Evolutionary conservation across 1,284 basidiomycete genomes (phyloP), one percentile per base, ranked within the genome.

Genomic region (Ustilago cynodontis): DNA sequence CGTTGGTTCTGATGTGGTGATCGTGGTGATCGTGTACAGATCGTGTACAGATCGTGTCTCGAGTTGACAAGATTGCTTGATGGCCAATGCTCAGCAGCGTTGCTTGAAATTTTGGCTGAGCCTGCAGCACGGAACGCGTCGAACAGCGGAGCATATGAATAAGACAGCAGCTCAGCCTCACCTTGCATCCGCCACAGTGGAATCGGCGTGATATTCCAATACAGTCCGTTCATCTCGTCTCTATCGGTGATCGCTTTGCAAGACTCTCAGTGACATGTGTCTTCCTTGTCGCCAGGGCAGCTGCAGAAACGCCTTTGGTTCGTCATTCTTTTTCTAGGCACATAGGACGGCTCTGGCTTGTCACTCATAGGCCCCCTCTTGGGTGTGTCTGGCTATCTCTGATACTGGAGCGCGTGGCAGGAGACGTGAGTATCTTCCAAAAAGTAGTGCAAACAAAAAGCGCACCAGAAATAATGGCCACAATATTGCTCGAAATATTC

Each of bases 131-230:
- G 35, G 31, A 54, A 67, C 65, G 65, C 65, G 65, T 68, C 65
- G 59, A 51, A 41, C 55, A 14, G 45, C 14, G 35, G 35, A 37
- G 35, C 35, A 37, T 37, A 16, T 37, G 6, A 18, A 47, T 7
- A 22, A 47, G n/a, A 28, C 35, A 56, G 59, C 52, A 63, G 37
- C 45, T 35, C 31, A 47, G 56, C 45, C 63, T 65, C 63, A 65
- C 57, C 43, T 35, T 63, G 67, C 67, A 61, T 50, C 66, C 41
- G 56, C 50, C 37, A 39, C 54, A 10, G 22, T 33, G 43, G 49
- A 11, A 47, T 47, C 62, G 35, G 18, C 39, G 22, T 45, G 6
- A 11, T n/a, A 4, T 7, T n/a, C 39, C 13, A 16, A 41, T 45
- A 4, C 5, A 20, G 8, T 16, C 3, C 22, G 43, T 45, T 8